A percentile compares a stretch with the other conserved stretches of the same genome.
Evolutionary conservation across 768 basidiomycete species (phyloP).

Genomic region (Lactarius quietus): DNA sequence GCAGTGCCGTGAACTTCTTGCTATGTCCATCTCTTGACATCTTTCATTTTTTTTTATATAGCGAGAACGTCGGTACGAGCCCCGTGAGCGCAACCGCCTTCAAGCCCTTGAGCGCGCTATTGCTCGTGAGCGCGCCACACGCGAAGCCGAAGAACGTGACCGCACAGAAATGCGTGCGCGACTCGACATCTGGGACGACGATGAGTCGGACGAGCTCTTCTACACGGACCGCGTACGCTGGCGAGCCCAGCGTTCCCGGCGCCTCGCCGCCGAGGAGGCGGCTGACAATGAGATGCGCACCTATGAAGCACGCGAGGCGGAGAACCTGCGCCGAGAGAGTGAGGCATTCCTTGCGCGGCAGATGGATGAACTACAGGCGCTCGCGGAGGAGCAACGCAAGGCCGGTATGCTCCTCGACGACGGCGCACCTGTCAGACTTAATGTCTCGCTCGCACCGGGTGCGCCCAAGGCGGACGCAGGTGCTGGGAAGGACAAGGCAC

Average conservation of each 20-base stretch:
- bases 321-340: slow-evolving; percentile 83
- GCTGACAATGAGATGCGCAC: slow-evolving; percentile 80
- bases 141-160: slow-evolving; percentile 78
- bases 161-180: slow-evolving; percentile 73
- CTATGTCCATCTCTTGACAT: not conserved
- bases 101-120: slow-evolving; percentile 72
- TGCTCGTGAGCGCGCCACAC: slow-evolving; percentile 62
- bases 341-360: slow-evolving; percentile 92
- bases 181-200: slow-evolving; percentile 89
- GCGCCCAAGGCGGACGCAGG: slow-evolving; percentile 36
- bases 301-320: slow-evolving; percentile 82
- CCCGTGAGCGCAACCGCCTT: slow-evolving; percentile 80
- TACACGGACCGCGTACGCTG: slow-evolving; percentile 90
- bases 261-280: slow-evolving; percentile 72
- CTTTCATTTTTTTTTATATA: slow-evolving; percentile 32
- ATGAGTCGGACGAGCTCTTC: slow-evolving; percentile 89
- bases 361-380: slow-evolving; percentile 93
- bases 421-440: slow-evolving; percentile 84
- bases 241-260: slow-evolving; percentile 70
- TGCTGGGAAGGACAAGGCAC: slow-evolving; percentile 43
- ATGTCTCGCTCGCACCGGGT: slow-evolving; percentile 61
- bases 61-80: slow-evolving; percentile 94
- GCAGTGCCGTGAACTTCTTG: slow-evolving; percentile 32
- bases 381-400: slow-evolving; percentile 87
- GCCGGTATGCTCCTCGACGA: slow-evolving; percentile 90